Base-by-base conservation (phyloP, 306 rosid genomes). In the Spatholobus suberectus region DNA sequence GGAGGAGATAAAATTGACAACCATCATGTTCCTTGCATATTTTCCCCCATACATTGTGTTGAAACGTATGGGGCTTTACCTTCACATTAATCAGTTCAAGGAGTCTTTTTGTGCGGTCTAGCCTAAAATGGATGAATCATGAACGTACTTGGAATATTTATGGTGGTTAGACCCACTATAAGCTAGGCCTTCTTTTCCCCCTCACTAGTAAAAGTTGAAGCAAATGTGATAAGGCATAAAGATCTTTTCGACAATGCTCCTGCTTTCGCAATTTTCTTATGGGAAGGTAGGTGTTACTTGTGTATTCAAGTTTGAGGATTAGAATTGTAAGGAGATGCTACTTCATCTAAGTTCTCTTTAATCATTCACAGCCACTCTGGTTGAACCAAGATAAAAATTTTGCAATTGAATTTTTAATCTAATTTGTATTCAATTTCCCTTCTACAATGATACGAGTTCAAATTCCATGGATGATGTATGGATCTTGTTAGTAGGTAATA, bases 1-100 rank as follows among this genome's bases (percentile, higher is more conserved):
- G 95, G 49, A 92, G 90, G 73, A 76, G 90, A 83, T 95, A 86
- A 79, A 87, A 61, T 6, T 21, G n/a, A 76, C 73, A 32, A 12
- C 12, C 58, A 35, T 73, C 27, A 65, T 21, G 2, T 38, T 67
- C 8, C 59, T 37, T 59, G 34, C 54, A 0, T 52, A 47, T 24
- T 59, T 18, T 26, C 11, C n/a, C n/a, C n/a, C 27, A 14, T 14
- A 0, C 66, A 24, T n/a, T 26, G 8, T 11, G 27, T 59, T 72
- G 18, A 81, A 17, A 43, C 18, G n/a, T n/a, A 21, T 18, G 29
- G 61, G 24, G 35, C 8, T 55, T 75, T n/a, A 2, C 73, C 84
- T 12, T 24, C 15, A 17, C 58, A 20, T 55, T 41, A 54, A 57
- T 44, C 70, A 37, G 69, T 29, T 23, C 69, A 23, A 70, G 83